A percentile compares a stretch with the other conserved stretches of the same genome.
These are phyloP conservation scores for Lecanosticta acicola DNA, from an alignment of 2,329 filamentous ascomycete genomes.

Conservation along the genomic window DNA sequence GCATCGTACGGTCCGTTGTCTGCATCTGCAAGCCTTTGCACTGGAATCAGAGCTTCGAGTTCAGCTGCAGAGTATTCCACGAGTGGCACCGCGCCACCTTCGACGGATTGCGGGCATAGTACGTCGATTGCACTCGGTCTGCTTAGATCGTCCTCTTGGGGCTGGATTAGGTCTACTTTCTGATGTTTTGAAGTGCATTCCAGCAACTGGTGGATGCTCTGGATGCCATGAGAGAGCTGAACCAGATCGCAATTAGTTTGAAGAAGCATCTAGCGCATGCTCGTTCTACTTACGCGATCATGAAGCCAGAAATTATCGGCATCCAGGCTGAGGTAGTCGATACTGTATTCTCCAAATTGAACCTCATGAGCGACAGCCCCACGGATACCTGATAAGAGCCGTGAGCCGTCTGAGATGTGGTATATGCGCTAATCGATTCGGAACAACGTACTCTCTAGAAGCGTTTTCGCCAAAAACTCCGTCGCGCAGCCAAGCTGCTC, in stretches of 20 bases:
- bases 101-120: too few species aligned
- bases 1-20: background rate
- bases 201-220: too few species aligned
- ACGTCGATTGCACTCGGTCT: too few species aligned
- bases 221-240: too few species aligned
- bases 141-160: background rate
- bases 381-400: background rate
- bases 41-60: background rate
- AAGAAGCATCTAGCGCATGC: too few species aligned
- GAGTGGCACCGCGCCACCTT: background rate
- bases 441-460: background rate
- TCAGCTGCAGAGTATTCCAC: background rate
- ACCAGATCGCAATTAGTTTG: too few species aligned
- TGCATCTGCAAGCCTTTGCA: background rate
- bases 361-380: background rate
- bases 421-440: background rate
- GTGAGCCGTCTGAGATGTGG: background rate
- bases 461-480: background rate
- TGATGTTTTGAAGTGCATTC: too few species aligned
- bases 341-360: background rate
- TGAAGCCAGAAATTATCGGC: background rate
- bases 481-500: background rate
- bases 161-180: background rate
- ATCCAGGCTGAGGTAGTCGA: background rate
- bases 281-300: background rate